Evolutionary conservation across 2,329 filamentous ascomycete genomes (phyloP).

Genomic region (Plenodomus tracheiphilus): DNA sequence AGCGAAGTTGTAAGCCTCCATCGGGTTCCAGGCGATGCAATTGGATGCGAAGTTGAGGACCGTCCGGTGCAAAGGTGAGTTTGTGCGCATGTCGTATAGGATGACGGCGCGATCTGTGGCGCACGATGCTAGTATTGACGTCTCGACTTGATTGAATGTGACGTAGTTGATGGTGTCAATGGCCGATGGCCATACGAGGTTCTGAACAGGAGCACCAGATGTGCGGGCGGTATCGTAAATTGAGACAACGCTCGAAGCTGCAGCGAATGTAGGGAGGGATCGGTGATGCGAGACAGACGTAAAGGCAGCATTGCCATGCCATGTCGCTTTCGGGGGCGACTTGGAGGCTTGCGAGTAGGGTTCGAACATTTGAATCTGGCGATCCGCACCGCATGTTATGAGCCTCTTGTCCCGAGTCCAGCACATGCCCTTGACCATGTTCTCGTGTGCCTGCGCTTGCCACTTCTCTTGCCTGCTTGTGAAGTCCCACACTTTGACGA

Average conservation of each 20-base stretch:
- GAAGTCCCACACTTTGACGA: constrained; percentile 92
- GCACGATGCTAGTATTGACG: constrained; percentile 82
- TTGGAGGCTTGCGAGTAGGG: constrained; percentile 75
- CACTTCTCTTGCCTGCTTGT: constrained; percentile 73
- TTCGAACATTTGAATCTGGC: constrained; percentile 87
- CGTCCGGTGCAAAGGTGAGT: constrained; percentile 78
- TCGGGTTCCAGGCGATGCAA: constrained; percentile 91
- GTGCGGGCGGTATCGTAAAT: constrained; percentile 87
- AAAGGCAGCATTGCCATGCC: constrained; percentile 81
- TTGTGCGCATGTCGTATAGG: constrained; percentile 89
- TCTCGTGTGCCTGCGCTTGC: constrained; percentile 83
- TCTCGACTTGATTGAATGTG: constrained; percentile 92
- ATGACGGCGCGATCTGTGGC: constrained; percentile 85
- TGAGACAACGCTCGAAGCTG: constrained; percentile 74
- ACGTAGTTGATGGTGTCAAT: constrained; percentile 85
- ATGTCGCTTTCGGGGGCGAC: constrained; percentile 77
- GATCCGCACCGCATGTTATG: constrained; percentile 83
- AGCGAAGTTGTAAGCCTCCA: constrained; percentile 95
- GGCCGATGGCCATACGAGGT: constrained; percentile 82
- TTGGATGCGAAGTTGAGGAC: constrained; percentile 89
- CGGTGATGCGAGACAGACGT: constrained; percentile 84
- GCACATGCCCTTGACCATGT: constrained; percentile 86
- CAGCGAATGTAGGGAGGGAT: constrained; percentile 76
- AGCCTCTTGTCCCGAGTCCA: constrained; percentile 88
- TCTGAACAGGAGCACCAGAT: constrained; percentile 75